Percentiles rank a stretch among this genome's conserved stretches.
phyloP scores from a whole-genome alignment of 345 rosid species.

The Excoecaria cochinchinensis region DNA sequence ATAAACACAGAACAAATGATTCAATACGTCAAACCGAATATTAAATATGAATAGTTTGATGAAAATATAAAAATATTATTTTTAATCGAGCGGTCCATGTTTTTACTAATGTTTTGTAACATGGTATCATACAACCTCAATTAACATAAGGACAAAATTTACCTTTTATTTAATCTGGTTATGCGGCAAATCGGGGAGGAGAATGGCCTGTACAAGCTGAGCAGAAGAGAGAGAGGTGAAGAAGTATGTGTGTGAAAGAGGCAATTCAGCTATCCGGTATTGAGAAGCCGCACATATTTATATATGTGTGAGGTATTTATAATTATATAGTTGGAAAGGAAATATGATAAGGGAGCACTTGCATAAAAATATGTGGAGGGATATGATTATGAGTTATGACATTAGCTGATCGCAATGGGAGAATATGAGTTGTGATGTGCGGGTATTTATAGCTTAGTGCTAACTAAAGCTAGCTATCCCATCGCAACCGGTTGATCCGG shows the following conservation, averaged over 20 bases:
- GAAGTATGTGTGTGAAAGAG: not conserved
- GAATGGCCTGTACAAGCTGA: not conserved
- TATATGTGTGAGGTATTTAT: not conserved
- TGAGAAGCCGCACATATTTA: not conserved
- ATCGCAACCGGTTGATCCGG: not conserved
- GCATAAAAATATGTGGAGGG: not conserved
- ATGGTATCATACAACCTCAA: no score
- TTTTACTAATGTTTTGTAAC: no score
- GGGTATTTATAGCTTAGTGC: conserved; percentile 19
- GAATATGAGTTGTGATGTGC: not conserved
- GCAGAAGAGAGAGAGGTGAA: not conserved
- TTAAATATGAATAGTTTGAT: no score
- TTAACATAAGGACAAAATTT: not conserved
- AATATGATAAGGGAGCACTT: conserved; percentile 4
- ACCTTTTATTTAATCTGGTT: conserved; percentile 6
- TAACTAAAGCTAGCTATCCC: not conserved
- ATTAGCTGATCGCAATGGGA: not conserved
- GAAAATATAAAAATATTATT: no score
- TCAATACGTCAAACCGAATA: not conserved
- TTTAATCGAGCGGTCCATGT: no score
- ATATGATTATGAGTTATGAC: not conserved
- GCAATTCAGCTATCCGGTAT: not conserved
- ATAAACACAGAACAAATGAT: no score
- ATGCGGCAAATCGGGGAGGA: conserved; percentile 17
- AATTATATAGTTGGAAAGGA: not conserved